Conservation (phyloP, 768 basidiomycete species). For the Butyriboletus loyo region DNA sequence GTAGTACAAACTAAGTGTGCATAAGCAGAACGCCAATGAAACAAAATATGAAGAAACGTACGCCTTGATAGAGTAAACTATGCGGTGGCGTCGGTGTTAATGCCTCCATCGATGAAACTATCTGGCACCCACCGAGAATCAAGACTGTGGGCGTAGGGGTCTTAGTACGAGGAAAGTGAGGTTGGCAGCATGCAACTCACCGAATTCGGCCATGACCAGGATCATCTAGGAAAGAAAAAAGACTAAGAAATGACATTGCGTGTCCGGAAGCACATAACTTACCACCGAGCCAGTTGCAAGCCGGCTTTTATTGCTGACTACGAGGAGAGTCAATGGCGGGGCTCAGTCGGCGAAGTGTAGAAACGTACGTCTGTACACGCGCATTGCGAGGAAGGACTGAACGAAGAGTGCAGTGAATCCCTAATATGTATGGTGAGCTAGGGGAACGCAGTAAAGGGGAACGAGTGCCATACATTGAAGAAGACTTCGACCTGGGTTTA, state of each 20-base stretch:
- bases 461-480: conserved; percentile 41
- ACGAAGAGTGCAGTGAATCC: conserved; percentile 53
- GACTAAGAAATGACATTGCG: not conserved
- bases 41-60: conserved; percentile 24
- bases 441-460: not conserved
- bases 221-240: conserved; percentile 12
- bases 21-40: not conserved
- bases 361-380: conserved; percentile 48
- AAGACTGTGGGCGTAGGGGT: conserved; percentile 22
- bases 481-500: conserved; percentile 45
- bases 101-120: not conserved
- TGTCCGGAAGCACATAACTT: not conserved
- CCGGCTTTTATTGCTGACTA: conserved; percentile 52
- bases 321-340: conserved; percentile 9
- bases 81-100: conserved; percentile 1
- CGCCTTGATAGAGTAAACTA: conserved; percentile 38
- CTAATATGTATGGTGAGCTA: conserved; percentile 10
- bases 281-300: conserved; percentile 39
- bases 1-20: conserved; percentile 35
- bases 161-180: conserved; percentile 4
- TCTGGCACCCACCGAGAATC: conserved; percentile 32
- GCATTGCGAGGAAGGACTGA: conserved; percentile 54
- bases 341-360: not conserved
- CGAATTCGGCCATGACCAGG: conserved; percentile 44
- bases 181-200: conserved; percentile 12